Conservation (phyloP, 2,329 filamentous ascomycete species). For the Fusarium sp. region DNA sequence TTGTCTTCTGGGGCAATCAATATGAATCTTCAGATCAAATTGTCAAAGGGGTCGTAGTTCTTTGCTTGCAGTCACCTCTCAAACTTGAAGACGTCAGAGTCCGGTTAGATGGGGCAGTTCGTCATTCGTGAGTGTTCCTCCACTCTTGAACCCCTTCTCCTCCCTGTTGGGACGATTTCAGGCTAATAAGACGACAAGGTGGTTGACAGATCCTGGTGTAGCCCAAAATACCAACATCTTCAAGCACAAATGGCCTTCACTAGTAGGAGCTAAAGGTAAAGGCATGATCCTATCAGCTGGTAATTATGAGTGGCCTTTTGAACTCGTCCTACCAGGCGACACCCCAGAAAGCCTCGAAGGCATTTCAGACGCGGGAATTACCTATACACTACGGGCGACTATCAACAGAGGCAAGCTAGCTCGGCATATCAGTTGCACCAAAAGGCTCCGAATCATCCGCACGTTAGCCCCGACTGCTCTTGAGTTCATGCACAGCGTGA, state of each 20-base stretch:
- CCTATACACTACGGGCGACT: slow-evolving; percentile 90
- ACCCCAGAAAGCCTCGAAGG: slow-evolving; percentile 91
- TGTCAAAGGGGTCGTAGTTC: slow-evolving; percentile 76
- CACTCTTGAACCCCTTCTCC: no score
- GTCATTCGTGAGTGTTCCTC: slow-evolving; percentile 65
- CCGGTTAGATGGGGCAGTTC: slow-evolving; percentile 74
- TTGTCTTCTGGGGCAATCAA: slow-evolving; percentile 79
- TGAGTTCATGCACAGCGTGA: slow-evolving; percentile 86
- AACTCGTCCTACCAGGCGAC: slow-evolving; percentile 74
- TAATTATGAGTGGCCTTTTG: slow-evolving; percentile 87
- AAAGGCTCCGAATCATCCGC: slow-evolving; percentile 79
- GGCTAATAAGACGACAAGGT: slow-evolving; percentile 49
- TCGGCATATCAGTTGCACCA: slow-evolving; percentile 83
- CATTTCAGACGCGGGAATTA: slow-evolving; percentile 83
- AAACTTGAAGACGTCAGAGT: slow-evolving; percentile 78
- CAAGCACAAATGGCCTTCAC: slow-evolving; percentile 74
- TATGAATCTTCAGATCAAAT: slow-evolving; percentile 79
- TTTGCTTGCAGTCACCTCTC: slow-evolving; percentile 75
- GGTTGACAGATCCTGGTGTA: slow-evolving; percentile 63
- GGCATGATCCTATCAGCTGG: slow-evolving; percentile 71
- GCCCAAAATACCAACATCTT: slow-evolving; percentile 69
- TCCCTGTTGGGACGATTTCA: accelerated
- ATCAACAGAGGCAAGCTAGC: slow-evolving; percentile 86
- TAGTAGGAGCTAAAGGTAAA: slow-evolving; percentile 64
- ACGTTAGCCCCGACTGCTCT: slow-evolving; percentile 78